Evolutionary conservation across 768 basidiomycete species (phyloP), one percentile per base, ranked within the genome.

Genomic region (Tulasnella sp.): DNA sequence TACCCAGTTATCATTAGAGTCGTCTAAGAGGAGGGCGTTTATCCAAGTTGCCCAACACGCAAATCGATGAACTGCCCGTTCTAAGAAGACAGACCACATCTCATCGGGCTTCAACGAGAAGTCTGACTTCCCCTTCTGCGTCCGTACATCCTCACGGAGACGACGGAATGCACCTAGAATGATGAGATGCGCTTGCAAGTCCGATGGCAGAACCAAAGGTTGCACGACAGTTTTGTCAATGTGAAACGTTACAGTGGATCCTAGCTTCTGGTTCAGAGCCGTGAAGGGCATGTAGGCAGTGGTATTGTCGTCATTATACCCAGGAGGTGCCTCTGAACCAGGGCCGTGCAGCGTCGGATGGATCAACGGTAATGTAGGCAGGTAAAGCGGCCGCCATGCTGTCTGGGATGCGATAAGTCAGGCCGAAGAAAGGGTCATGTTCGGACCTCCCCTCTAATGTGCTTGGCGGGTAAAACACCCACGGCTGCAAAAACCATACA

Each of bases 151-250:
- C 23, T 50, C 26, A 32, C 60, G 41, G 9, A 63, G 51, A 13
- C 44, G 30, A 32, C 48, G 17, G 61, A 64, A 64, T n/a, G 58
- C 64, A 9, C 45, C 58, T 1, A 63, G 62, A 9, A 65, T 51
- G 15, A 30, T 19, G 5, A 65, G 51, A 41, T 65, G 64, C 2
- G 64, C 61, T 15, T 55, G 27, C 15, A 61, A 23, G 15, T 55
- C 62, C 7, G 51, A 44, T 34, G 62, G 32, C 26, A 24, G 43
- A 41, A 65, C 62, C 13, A 63, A 50, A n/a, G 64, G 58, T n/a
- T 10, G 30, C 30, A 52, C 51, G 17, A 13, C 13, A 15, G 27
- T 21, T 23, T 52, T 34, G n/a, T 52, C 38, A 30, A 52, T 34
- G 17, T 27, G 30, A 30, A 52, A 52, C 34, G 34, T 38, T 5